Percentiles rank a stretch among this genome's conserved stretches.
These are phyloP conservation scores for Tillandsia fasciculata DNA, from an alignment of 176 grass and related monocot species.

Conservation along the genomic window DNA sequence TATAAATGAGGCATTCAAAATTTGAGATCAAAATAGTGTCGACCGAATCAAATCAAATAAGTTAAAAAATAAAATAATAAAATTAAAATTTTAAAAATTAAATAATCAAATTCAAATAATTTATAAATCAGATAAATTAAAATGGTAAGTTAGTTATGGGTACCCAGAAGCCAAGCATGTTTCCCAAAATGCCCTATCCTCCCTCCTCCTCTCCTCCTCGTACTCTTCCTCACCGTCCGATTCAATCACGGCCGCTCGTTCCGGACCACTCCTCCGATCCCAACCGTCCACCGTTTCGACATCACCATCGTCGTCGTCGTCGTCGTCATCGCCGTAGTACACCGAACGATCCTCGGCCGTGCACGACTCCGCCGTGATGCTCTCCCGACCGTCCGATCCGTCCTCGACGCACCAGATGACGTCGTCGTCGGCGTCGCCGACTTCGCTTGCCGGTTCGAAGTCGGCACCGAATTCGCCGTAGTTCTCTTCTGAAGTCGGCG, in stretches of 20 bases:
- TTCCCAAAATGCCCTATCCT: slow-evolving; percentile 70
- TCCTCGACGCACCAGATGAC: background rate
- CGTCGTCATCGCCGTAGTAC: background rate
- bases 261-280: background rate
- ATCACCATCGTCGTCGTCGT: background rate
- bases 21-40: no score
- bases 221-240: background rate
- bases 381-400: slow-evolving; percentile 15
- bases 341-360: no score
- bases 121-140: no score
- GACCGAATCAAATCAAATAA: no score
- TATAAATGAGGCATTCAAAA: no score
- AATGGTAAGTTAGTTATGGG: background rate
- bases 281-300: slow-evolving; percentile 23
- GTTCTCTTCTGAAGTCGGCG: no score
- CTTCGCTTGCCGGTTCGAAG: no score
- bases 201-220: slow-evolving; percentile 36
- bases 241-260: background rate
- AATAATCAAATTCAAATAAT: no score
- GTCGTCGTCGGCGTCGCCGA: background rate
- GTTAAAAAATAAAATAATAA: no score
- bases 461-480: no score
- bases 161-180: slow-evolving; percentile 67
- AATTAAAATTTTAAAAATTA: no score
- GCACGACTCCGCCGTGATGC: slow-evolving; percentile 36